These are phyloP conservation scores for Xylariaceae sp. DNA, from an alignment of 2,329 filamentous ascomycete species.

Conservation along the genomic window DNA sequence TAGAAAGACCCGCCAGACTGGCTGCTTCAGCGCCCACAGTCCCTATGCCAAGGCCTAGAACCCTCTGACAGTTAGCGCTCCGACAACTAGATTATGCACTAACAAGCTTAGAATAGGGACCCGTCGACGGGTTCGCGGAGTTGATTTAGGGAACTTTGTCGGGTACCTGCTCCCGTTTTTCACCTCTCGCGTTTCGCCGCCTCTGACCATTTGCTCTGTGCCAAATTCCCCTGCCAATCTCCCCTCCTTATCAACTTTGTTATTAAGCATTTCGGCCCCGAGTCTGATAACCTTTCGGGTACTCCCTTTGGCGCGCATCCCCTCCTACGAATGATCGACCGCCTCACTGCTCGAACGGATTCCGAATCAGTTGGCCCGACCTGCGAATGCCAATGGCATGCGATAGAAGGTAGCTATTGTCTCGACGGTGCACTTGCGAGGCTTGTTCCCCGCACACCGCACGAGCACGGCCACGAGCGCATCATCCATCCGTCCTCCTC, in stretches of 20 bases:
- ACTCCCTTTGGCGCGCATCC: slow-evolving; percentile 2
- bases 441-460: slow-evolving; percentile 54
- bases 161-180: too few relatives aligned
- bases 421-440: slow-evolving; percentile 53
- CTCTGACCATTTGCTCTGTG: too few relatives aligned
- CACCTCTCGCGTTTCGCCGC: too few relatives aligned
- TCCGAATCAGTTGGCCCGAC: slow-evolving; percentile 6
- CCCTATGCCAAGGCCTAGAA: background rate
- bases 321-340: slow-evolving; percentile 4
- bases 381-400: slow-evolving; percentile 48
- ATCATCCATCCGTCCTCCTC: slow-evolving; percentile 6
- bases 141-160: too few relatives aligned
- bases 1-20: too few relatives aligned
- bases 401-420: slow-evolving; percentile 47
- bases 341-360: slow-evolving; percentile 5
- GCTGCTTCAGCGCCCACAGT: background rate
- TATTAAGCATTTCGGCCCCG: background rate
- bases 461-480: slow-evolving; percentile 33
- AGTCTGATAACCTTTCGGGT: background rate
- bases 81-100: background rate
- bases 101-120: too few relatives aligned
- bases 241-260: background rate
- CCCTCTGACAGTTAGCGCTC: background rate
- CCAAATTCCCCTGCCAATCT: background rate
- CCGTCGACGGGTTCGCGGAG: too few relatives aligned